Base-by-base conservation (phyloP, 306 rosid genomes). In the Cercis canadensis region DNA sequence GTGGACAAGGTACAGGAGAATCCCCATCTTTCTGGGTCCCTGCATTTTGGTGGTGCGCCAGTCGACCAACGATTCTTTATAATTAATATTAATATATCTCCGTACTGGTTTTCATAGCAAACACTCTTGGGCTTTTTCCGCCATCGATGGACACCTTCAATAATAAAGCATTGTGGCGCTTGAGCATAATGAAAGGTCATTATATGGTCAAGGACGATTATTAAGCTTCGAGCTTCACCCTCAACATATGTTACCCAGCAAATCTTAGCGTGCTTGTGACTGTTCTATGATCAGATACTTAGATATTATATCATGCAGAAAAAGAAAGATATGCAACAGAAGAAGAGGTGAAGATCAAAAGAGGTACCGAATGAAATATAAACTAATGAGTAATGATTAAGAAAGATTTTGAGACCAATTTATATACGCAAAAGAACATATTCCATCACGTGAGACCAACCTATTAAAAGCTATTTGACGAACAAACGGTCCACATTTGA, bases 1-100 rank as follows among this genome's bases (percentile, higher is more conserved):
- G 82, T 77, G 80, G 61, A 47, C 36, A 67, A 67, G 70, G 49
- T 73, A 49, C 44, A 45, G 61, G 75, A 43, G 65, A 76, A 72
- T 44, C 65, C 52, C 43, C 68, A 55, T 62, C 59, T 77, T 68
- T 73, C 15, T 37, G 67, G 68, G 44, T 72, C 82, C 80, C 29
- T 24, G 29, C 29, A 74, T 31, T 36, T 46, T 76, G 29, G 39
- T 76, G 57, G 61, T 62, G 65, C 41, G 50, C 70, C 2, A 53
- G 49, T 67, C 65, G 7, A 65, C 70, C 70, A 51, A 40, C 33
- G 29, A 18, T 62, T 49, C 31, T 78, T 72, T 31, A 39, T 37
- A 70, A 14, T 34, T 57, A 24, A 24, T 24, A 24, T 54, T 54
- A 11, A 58, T 55, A 75, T 53, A 44, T 15, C 32, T 57, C 49